phyloP scores from a whole-genome alignment of 352 stramenopile genomes.

The Phytophthora agathidicida region DNA sequence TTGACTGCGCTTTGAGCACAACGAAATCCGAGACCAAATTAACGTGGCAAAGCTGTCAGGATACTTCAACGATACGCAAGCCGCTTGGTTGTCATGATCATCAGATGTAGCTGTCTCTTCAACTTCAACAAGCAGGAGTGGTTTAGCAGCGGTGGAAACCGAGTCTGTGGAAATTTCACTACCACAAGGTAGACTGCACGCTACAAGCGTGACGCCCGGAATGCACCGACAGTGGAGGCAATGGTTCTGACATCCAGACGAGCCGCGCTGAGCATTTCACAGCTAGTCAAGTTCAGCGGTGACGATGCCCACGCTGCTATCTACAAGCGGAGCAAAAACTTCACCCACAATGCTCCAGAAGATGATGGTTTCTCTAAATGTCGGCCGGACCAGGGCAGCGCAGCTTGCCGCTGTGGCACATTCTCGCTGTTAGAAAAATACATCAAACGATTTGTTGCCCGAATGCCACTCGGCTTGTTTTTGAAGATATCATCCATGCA shows the following conservation, averaged over 20 bases:
- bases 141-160: too few relatives aligned
- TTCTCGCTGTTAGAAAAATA: slow-evolving; percentile 17
- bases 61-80: slow-evolving; percentile 35
- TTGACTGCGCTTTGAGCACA: not conserved
- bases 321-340: not conserved
- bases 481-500: slow-evolving; percentile 15
- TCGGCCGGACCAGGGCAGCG: too few relatives aligned
- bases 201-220: too few relatives aligned
- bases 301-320: slow-evolving; percentile 6
- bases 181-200: too few relatives aligned
- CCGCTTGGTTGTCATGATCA: slow-evolving; percentile 4
- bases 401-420: too few relatives aligned
- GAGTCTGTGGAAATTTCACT: too few relatives aligned
- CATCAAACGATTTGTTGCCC: slow-evolving; percentile 18
- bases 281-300: not conserved
- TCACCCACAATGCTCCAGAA: too few relatives aligned
- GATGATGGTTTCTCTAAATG: too few relatives aligned
- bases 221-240: too few relatives aligned
- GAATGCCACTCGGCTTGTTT: slow-evolving; percentile 17
- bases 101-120: not conserved
- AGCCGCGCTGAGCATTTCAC: not conserved
- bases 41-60: slow-evolving; percentile 22
- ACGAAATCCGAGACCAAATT: not conserved
- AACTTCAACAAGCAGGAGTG: slow-evolving; percentile 20
- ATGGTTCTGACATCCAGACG: slow-evolving; percentile 1